Evolutionary conservation across 2,329 filamentous ascomycete species (phyloP).

Genomic region (Talaromyces piceae): DNA sequence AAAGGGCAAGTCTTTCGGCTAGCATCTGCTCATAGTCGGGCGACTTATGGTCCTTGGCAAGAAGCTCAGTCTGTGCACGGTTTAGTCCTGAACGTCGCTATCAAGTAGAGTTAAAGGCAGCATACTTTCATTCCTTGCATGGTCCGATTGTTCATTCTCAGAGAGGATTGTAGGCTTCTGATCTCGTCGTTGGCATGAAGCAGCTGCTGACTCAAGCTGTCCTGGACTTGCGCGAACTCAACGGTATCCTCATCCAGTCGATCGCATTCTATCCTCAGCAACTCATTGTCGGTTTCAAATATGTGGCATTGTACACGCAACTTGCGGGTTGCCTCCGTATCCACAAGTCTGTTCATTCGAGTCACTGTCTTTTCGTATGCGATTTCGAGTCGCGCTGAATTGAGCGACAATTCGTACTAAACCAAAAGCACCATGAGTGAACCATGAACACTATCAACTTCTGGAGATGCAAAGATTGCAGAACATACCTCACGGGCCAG

Average conservation of each 20-base stretch:
- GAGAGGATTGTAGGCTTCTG: constrained; percentile 18
- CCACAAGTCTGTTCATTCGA: constrained; percentile 59
- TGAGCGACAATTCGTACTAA: constrained; percentile 40
- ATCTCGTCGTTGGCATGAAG: constrained; percentile 43
- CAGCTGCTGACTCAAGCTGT: constrained; percentile 40
- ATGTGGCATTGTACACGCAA: constrained; percentile 62
- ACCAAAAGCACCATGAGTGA: not conserved
- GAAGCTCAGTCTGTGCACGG: constrained; percentile 57
- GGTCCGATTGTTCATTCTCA: constrained; percentile 47
- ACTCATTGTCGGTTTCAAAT: constrained; percentile 66
- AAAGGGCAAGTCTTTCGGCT: constrained; percentile 55
- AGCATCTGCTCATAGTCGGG: constrained; percentile 65
- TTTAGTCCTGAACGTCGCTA: constrained; percentile 15
- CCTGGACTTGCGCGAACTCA: constrained; percentile 37
- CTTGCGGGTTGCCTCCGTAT: constrained; percentile 67
- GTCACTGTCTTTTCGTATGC: constrained; percentile 60
- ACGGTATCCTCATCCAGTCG: constrained; percentile 50
- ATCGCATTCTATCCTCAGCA: constrained; percentile 57
- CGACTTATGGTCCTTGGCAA: constrained; percentile 58
- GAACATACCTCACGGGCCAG: constrained; percentile 19
- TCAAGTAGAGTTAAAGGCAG: not conserved
- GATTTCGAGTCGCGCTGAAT: constrained; percentile 55
- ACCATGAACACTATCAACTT: not conserved
- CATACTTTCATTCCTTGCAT: constrained; percentile 50
- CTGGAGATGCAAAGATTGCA: not conserved